A percentile compares a stretch with the other conserved stretches of the same genome.
Conservation (phyloP, 2,329 filamentous ascomycete genomes). For the Diaporthe amygdali region DNA sequence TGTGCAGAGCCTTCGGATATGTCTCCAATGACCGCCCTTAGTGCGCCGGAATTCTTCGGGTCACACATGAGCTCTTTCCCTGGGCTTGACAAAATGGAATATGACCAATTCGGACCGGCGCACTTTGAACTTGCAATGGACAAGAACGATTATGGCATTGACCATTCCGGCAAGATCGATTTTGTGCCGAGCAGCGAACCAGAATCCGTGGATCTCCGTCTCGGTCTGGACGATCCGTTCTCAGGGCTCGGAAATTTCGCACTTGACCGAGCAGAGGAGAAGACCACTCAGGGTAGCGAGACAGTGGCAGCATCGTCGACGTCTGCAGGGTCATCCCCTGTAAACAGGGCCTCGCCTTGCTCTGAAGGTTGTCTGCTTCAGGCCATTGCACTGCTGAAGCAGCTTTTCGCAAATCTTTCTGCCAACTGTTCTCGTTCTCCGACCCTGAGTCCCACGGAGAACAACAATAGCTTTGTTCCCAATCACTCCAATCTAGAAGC, state of each 20-base stretch:
- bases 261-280: background rate
- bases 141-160: background rate
- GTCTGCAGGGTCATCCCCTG: background rate
- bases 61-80: background rate
- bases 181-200: background rate
- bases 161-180: background rate
- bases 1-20: background rate
- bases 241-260: background rate
- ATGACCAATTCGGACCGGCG: background rate
- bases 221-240: background rate
- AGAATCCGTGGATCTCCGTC: background rate
- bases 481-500: constrained; percentile 21
- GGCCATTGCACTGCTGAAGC: constrained; percentile 31
- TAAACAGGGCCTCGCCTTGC: background rate
- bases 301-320: background rate
- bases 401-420: constrained; percentile 28
- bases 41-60: background rate
- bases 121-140: background rate
- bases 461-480: background rate
- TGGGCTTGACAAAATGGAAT: background rate
- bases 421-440: background rate
- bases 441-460: background rate
- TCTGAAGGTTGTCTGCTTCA: constrained; percentile 26
- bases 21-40: background rate
- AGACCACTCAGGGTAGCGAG: background rate